These are phyloP conservation scores for Cicer chorassanicum DNA, from an alignment of 306 rosid genomes.

Conservation along the genomic window DNA sequence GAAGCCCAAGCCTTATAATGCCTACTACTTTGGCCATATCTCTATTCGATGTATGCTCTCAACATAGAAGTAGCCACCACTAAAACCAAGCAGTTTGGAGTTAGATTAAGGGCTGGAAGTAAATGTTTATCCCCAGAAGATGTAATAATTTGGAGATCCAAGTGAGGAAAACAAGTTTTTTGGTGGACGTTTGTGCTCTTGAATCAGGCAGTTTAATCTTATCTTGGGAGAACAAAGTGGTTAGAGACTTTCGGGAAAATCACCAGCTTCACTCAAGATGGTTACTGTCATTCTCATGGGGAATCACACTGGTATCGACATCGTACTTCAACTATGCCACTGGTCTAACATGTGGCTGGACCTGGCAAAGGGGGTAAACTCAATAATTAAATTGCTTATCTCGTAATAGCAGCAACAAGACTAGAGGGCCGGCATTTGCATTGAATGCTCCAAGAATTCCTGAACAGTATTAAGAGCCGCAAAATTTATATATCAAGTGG, in stretches of 20 bases:
- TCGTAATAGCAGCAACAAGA: neutral
- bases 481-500: neutral
- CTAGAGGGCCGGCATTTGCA: neutral
- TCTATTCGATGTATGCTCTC: no score
- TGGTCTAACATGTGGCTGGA: no score
- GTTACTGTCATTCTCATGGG: neutral
- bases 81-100: neutral
- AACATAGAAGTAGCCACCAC: neutral
- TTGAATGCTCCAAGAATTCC: neutral
- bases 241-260: neutral
- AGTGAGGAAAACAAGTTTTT: constrained; percentile 3
- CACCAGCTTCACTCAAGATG: neutral
- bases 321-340: no score
- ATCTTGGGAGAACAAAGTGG: neutral
- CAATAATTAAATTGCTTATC: no score
- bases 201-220: constrained; percentile 1
- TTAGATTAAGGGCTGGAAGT: neutral
- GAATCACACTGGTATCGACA: no score
- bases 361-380: no score
- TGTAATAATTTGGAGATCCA: constrained; percentile 9
- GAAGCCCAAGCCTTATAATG: no score
- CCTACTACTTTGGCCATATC: no score
- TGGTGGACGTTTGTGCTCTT: neutral
- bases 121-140: neutral
- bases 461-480: neutral